Conservation (phyloP, 257 asterid species). For the Leonotis leonurus region DNA sequence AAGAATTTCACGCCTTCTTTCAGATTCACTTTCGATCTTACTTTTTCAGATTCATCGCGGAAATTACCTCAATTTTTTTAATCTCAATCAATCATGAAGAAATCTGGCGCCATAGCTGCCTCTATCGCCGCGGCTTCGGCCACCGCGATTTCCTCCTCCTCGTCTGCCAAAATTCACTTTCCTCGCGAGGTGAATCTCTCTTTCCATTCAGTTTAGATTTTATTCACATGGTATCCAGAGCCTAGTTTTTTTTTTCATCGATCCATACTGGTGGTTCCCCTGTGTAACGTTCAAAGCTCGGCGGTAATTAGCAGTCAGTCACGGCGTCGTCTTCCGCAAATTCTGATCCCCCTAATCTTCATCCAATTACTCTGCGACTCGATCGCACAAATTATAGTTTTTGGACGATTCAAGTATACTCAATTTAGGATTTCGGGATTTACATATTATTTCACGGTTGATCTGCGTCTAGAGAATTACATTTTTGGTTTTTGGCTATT, state of each 20-base stretch:
- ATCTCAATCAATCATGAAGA: slow-evolving; percentile 53
- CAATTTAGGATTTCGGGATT: not conserved
- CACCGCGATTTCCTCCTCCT: slow-evolving; percentile 36
- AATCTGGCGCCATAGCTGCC: slow-evolving; percentile 43
- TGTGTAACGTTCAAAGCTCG: too few relatives aligned
- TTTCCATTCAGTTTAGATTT: too few relatives aligned
- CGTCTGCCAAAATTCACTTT: slow-evolving; percentile 35
- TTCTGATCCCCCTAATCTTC: too few relatives aligned
- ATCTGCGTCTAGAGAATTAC: not conserved
- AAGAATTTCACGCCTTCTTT: not conserved
- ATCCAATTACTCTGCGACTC: too few relatives aligned
- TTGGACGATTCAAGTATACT: too few relatives aligned
- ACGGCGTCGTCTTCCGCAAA: too few relatives aligned
- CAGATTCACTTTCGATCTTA: too few relatives aligned
- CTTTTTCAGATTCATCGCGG: not conserved
- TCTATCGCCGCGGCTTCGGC: slow-evolving; percentile 61
- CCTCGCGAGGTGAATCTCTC: slow-evolving; percentile 28
- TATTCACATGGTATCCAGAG: too few relatives aligned
- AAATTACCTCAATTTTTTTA: not conserved
- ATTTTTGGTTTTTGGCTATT: not conserved
- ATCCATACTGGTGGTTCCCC: too few relatives aligned
- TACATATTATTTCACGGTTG: not conserved
- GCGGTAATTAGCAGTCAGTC: too few relatives aligned
- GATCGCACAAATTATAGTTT: too few relatives aligned
- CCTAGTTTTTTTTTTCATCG: too few relatives aligned